phyloP scores from a whole-genome alignment of 2,329 filamentous ascomycete genomes.

The Spiromastix sp. region DNA sequence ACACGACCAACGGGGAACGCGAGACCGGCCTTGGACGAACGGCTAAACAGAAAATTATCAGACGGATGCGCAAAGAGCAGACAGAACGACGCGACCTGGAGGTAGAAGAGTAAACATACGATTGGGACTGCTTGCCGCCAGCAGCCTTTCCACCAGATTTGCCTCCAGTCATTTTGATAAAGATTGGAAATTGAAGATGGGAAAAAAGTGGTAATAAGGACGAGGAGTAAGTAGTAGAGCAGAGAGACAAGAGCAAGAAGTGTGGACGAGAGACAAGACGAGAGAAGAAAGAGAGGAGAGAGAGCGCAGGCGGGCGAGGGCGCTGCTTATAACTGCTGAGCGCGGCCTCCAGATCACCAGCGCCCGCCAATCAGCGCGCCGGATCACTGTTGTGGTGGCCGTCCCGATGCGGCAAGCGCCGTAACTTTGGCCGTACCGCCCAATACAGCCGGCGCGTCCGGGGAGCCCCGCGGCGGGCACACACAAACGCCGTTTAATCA shows the following conservation, averaged over 20 bases:
- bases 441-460: conserved; percentile 4
- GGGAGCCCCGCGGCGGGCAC: background rate
- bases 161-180: conserved; percentile 97
- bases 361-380: conserved; percentile 32
- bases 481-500: conserved; percentile 24
- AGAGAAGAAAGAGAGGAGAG: conserved; percentile 16
- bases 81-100: conserved; percentile 1
- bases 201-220: conserved; percentile 15
- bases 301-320: conserved; percentile 21
- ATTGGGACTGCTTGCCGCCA: conserved; percentile 98
- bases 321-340: conserved; percentile 35
- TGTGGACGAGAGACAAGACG: conserved; percentile 5
- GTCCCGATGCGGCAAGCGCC: conserved; percentile 8
- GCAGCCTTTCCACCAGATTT: conserved; percentile 99
- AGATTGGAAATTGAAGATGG: conserved; percentile 25
- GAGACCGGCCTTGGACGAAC: conserved; percentile 98
- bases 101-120: conserved; percentile 54
- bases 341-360: conserved; percentile 36
- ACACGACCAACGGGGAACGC: conserved; percentile 99
- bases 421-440: conserved; percentile 3
- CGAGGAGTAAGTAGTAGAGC: conserved; percentile 14
- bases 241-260: conserved; percentile 19
- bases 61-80: conserved; percentile 6
- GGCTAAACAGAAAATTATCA: conserved; percentile 50
- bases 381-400: conserved; percentile 22